Evolutionary conservation across 805 yeast species (phyloP), one percentile per base, ranked within the genome.

Genomic region (Sungouiozyma intestinalis): DNA sequence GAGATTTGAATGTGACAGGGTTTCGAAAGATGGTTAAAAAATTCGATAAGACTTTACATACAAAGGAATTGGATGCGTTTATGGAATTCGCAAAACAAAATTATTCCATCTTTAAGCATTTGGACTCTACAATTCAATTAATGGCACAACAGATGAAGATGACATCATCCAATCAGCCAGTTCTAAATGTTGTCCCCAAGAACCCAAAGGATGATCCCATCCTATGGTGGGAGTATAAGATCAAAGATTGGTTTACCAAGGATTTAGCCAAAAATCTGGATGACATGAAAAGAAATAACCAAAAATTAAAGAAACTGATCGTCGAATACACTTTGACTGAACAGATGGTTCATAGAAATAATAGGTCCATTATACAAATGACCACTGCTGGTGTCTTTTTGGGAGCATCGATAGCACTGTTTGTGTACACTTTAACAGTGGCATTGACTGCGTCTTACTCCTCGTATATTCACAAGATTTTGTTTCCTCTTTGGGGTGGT

Each of bases 401-500:
- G 11, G 98, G 97, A 0, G 52, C 80, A 3, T 73, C 85, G 0
- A 37, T 82, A 2, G 90, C 95, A 1, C 63, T 92, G 15, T 65
- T 84, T n/a, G 56, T 69, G 0, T 71, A 78, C 42, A 81, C 83
- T 0, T 43, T 85, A 1, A 72, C 69, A 41, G 48, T 63, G 3
- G 87, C 80, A 0, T 61, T 80, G 9, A 43, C 57, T 16, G 71
- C 71, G 18, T 47, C 69, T 1, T 55, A 62, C 13, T 59, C 66
- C 15, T 67, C 70, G 0, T 57, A 56, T 1, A 57, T 76, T 2
- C 75, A 76, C 45, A 65, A 60, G 36, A 79, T 65, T 45, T 54
- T 90, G 43, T 60, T 90, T 34, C 97, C 94, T 53, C 70, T 92
- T 3, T 92, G 96, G 95, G 97, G 81, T 7, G 97, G 97, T 1